Base-by-base conservation (phyloP, 495 filamentous ascomycete species). In the Neurospora tetrasperma region DNA sequence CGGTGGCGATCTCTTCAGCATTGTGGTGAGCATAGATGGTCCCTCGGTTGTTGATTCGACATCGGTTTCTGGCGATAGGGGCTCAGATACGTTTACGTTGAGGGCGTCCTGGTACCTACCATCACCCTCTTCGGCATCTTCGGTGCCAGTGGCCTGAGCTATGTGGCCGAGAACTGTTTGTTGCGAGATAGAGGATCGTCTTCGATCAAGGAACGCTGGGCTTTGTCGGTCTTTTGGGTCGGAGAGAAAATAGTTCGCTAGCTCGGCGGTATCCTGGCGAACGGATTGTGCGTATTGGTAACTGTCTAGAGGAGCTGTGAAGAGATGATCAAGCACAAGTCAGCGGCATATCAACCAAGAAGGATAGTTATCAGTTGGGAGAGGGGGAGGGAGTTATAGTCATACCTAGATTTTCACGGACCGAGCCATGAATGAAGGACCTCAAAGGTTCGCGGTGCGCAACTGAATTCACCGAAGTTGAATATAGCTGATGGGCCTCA, bases 241-340 rank as follows among this genome's bases (percentile, higher is more conserved):
- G 70, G 91, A 93, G 42, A 98, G 85, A n/a, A 92, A 92, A 75
- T 92, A 92, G 7, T 88, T 93, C 35, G 96, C 95, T 42, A 99
- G 87, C 79, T 97, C 93, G 42, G 94, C 94, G 2, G 96, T 97
- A 78, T 97, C 90, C 79, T 97, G 92, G 71, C 96, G 90, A 14
- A 99, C 92, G 72, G 89, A 91, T 59, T 89, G 87, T 31, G 91
- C 89, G 81, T 92, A 92, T 71, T 91, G 89, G 8, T 88, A 87
- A 74, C 86, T 89, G 76, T 96, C 92, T 83, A 86, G 74, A 5
- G 84, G 81, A 42, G 80, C 83, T 84, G 72, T 39, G 44, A 10
- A 20, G 69, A 35, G 43, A 42, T n/a, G 40, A 20, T 20, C 69
- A 66, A 72, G 35, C 38, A 40, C 38, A 11, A 41, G 0, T 20